phyloP scores from a whole-genome alignment of 768 basidiomycete species.

The Paxillus rubicundulus region DNA sequence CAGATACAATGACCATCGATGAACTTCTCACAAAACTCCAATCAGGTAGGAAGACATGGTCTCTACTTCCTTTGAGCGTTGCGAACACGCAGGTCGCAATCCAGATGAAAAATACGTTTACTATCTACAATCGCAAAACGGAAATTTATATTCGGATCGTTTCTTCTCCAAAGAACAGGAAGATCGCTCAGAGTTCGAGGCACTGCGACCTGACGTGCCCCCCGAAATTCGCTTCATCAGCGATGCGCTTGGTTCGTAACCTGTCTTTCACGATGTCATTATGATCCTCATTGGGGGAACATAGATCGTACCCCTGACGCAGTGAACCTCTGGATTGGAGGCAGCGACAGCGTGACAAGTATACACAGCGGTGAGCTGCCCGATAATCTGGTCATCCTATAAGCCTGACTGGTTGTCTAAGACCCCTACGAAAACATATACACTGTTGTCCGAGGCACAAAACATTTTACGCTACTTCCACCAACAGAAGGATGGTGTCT shows the following conservation, averaged over 20 bases:
- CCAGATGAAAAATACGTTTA: slow-evolving; percentile 37
- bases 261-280: background rate
- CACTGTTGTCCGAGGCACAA: slow-evolving; percentile 77
- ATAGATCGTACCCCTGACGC: slow-evolving; percentile 73
- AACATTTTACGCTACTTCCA: slow-evolving; percentile 82
- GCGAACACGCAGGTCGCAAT: background rate
- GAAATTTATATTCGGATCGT: slow-evolving; percentile 65
- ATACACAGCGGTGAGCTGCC: slow-evolving; percentile 71
- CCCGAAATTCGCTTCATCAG: slow-evolving; percentile 70
- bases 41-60: slow-evolving; percentile 28
- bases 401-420: slow-evolving; percentile 23
- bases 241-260: slow-evolving; percentile 67
- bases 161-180: slow-evolving; percentile 36
- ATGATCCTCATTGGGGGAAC: background rate
- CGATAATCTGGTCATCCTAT: background rate
- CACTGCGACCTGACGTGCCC: slow-evolving; percentile 65
- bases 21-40: slow-evolving; percentile 47
- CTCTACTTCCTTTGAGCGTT: background rate
- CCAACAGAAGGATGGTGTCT: slow-evolving; percentile 88
- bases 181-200: slow-evolving; percentile 56
- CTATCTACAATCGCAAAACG: slow-evolving; percentile 92
- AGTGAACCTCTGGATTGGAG: slow-evolving; percentile 92
- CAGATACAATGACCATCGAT: slow-evolving; percentile 65
- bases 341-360: slow-evolving; percentile 72
- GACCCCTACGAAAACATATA: slow-evolving; percentile 96